Percentiles rank a stretch among this genome's conserved stretches.
These are phyloP conservation scores for Ceratobasidium sp. DNA, from an alignment of 1,284 basidiomycete genomes.

Conservation along the genomic window DNA sequence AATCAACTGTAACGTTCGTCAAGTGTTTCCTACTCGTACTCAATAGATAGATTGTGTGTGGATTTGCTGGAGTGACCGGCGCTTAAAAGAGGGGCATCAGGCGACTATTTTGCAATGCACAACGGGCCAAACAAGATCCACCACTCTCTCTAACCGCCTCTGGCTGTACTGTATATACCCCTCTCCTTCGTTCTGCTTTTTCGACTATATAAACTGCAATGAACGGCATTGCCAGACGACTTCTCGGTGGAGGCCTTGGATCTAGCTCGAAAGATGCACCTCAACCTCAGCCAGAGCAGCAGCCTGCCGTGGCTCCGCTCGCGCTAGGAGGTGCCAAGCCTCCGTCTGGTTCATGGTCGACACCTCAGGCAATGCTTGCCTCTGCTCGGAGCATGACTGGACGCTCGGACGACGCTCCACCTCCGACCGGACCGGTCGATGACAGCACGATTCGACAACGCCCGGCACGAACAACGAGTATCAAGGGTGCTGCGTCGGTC, in stretches of 20 bases:
- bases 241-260: constrained; percentile 13
- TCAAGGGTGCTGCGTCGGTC: background rate
- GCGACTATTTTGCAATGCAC: background rate
- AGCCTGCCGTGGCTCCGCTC: background rate
- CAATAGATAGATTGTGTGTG: background rate
- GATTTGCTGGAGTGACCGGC: background rate
- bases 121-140: background rate
- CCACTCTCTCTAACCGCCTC: background rate
- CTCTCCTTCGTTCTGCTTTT: constrained; percentile 4
- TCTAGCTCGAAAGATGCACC: background rate
- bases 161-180: constrained; percentile 19
- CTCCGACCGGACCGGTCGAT: background rate
- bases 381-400: background rate
- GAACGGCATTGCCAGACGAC: constrained; percentile 23
- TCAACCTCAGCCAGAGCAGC: background rate
- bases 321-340: background rate
- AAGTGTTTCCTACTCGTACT: constrained; percentile 57
- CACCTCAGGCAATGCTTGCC: background rate
- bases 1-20: constrained; percentile 90
- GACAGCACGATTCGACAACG: constrained; percentile 25
- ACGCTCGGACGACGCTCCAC: constrained; percentile 5
- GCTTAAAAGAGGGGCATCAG: constrained; percentile 16
- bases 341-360: background rate
- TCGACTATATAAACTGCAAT: background rate
- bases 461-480: constrained; percentile 16